Percentiles rank a stretch among this genome's conserved stretches.
Conservation (phyloP, 2,329 filamentous ascomycete genomes). For the Parastagonospora nodorum region DNA sequence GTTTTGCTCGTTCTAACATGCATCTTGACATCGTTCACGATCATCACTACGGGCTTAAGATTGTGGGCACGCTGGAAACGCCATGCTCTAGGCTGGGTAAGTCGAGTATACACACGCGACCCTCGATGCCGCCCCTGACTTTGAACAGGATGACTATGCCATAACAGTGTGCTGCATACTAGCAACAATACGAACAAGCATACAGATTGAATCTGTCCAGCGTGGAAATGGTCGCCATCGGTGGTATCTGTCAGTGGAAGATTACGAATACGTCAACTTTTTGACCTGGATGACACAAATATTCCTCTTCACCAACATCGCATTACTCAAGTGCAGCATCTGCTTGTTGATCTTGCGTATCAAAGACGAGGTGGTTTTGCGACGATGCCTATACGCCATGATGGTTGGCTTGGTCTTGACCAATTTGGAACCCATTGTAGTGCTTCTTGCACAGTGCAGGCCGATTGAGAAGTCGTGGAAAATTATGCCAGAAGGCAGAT, state of each 20-base stretch:
- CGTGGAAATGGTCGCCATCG: conserved; percentile 50
- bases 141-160: conserved; percentile 41
- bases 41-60: conserved; percentile 41
- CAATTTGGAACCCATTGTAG: conserved; percentile 22
- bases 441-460: conserved; percentile 31
- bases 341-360: conserved; percentile 51
- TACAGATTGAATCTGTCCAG: conserved; percentile 42
- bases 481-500: conserved; percentile 14
- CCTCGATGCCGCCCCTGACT: not conserved
- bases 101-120: not conserved
- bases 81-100: conserved; percentile 40
- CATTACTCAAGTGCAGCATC: conserved; percentile 51
- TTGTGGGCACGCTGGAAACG: conserved; percentile 37
- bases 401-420: conserved; percentile 26
- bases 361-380: conserved; percentile 43
- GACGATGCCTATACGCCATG: conserved; percentile 35
- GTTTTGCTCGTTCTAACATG: conserved; percentile 40
- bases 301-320: conserved; percentile 49
- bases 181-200: conserved; percentile 35
- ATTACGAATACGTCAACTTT: conserved; percentile 47
- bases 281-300: conserved; percentile 50
- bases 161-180: conserved; percentile 40
- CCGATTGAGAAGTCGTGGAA: conserved; percentile 31
- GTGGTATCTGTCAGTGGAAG: conserved; percentile 37
- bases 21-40: conserved; percentile 38